Percentiles rank a stretch among this genome's conserved stretches.
Conservation (phyloP, 352 stramenopile species). For the Pythium myriotylum region DNA sequence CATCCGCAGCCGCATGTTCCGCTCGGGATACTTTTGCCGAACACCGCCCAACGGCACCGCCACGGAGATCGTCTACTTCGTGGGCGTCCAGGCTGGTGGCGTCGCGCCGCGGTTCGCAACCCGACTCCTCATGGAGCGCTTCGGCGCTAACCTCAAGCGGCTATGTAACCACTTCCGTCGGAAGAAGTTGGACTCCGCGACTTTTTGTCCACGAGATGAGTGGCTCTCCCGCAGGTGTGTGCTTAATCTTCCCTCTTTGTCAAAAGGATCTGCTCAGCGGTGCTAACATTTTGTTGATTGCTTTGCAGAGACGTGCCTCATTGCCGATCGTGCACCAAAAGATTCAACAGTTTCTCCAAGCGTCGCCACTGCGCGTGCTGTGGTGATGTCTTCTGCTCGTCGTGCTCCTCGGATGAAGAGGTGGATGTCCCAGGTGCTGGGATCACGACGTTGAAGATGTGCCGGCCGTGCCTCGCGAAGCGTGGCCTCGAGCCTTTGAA, state of each 20-base stretch:
- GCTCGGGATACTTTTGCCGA: slow-evolving; percentile 53
- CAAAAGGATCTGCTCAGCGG: no score
- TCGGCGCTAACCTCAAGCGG: slow-evolving; percentile 41
- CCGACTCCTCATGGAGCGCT: slow-evolving; percentile 43
- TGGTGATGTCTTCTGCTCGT: slow-evolving; percentile 50
- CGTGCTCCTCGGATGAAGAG: slow-evolving; percentile 39
- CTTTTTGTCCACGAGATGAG: slow-evolving; percentile 49
- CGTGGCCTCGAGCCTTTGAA: not conserved
- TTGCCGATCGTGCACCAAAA: slow-evolving; percentile 39
- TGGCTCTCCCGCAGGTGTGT: slow-evolving; percentile 37
- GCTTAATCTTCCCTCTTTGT: slow-evolving; percentile 30
- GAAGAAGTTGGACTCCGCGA: slow-evolving; percentile 46
- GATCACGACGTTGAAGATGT: slow-evolving; percentile 1
- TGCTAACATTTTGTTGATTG: not conserved
- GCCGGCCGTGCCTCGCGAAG: not conserved
- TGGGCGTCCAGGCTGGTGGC: slow-evolving; percentile 43
- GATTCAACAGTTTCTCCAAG: slow-evolving; percentile 42
- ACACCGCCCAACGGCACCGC: not conserved
- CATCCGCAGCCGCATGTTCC: slow-evolving; percentile 44
- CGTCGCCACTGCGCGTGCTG: slow-evolving; percentile 56
- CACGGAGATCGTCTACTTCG: slow-evolving; percentile 70
- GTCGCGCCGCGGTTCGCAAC: slow-evolving; percentile 37
- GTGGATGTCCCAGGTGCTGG: slow-evolving; percentile 8
- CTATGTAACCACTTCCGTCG: slow-evolving; percentile 55
- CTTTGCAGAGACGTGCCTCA: slow-evolving; percentile 20